Percentiles rank a stretch among this genome's conserved stretches.
Conservation (phyloP, 331 rosid genomes). For the Rosa hybrid region DNA sequence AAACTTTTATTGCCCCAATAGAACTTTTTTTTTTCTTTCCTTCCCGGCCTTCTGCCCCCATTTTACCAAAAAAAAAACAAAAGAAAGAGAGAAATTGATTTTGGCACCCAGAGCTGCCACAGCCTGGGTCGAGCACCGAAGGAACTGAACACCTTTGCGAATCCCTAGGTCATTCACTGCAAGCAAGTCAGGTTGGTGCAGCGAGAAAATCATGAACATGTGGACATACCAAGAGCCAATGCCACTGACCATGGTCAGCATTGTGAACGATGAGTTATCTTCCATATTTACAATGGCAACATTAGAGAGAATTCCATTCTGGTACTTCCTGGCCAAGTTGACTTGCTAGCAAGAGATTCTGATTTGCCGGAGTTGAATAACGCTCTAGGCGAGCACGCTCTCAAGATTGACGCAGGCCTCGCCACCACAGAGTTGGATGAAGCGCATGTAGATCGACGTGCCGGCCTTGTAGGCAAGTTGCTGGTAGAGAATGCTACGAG, state of each 20-base stretch:
- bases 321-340: slow-evolving; percentile 87
- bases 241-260: slow-evolving; percentile 99
- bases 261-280: slow-evolving; percentile 93
- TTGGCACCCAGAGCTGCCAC: too few relatives aligned
- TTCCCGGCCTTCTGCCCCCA: too few relatives aligned
- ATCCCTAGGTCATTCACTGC: too few relatives aligned
- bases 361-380: slow-evolving; percentile 88
- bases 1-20: too few relatives aligned
- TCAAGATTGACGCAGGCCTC: slow-evolving; percentile 78
- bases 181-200: too few relatives aligned
- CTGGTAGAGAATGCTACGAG: slow-evolving; percentile 93
- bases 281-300: slow-evolving; percentile 95
- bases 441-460: slow-evolving; percentile 88
- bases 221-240: slow-evolving; percentile 99
- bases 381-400: slow-evolving; percentile 63
- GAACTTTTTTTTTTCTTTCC: too few relatives aligned
- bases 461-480: slow-evolving; percentile 96
- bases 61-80: too few relatives aligned
- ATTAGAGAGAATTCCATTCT: slow-evolving; percentile 90
- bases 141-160: too few relatives aligned
- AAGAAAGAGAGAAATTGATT: too few relatives aligned
- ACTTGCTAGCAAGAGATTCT: slow-evolving; percentile 98
- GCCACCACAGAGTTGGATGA: slow-evolving; percentile 74
- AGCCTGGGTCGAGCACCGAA: too few relatives aligned
- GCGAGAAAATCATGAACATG: slow-evolving; percentile 97